Percentiles rank a stretch among this genome's conserved stretches.
Conservation (phyloP, 768 basidiomycete species). For the Psilocybe sp. region DNA sequence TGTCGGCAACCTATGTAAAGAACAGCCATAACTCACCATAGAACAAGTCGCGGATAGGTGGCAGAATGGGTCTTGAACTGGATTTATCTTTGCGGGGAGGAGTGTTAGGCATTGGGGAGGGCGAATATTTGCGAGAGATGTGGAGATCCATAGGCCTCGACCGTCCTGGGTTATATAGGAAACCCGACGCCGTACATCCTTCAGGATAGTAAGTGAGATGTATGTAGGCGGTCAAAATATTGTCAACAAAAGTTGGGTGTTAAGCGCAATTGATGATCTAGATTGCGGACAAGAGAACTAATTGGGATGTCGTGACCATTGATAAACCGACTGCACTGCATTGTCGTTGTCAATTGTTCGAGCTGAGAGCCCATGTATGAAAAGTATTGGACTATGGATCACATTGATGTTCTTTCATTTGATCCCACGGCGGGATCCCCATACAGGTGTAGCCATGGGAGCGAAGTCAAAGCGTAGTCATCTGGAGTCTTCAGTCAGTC, state of each 20-base stretch:
- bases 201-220: neutral
- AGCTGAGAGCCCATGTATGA: too few relatives aligned
- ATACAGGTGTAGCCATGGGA: conserved; percentile 1
- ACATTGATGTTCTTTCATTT: neutral
- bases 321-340: too few relatives aligned
- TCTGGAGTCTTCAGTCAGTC: neutral
- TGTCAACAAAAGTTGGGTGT: conserved; percentile 17
- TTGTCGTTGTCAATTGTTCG: too few relatives aligned
- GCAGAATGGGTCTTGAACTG: conserved; percentile 54
- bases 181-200: neutral
- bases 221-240: conserved; percentile 4
- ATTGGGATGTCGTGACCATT: too few relatives aligned
- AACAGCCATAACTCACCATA: conserved; percentile 36
- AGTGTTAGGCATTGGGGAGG: conserved; percentile 22
- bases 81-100: conserved; percentile 25
- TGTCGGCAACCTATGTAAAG: neutral
- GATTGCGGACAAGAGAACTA: too few relatives aligned
- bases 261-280: conserved; percentile 1
- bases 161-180: too few relatives aligned
- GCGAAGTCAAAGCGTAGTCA: neutral
- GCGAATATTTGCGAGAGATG: neutral
- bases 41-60: conserved; percentile 70
- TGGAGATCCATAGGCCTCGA: too few relatives aligned
- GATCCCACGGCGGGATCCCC: neutral
- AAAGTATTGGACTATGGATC: neutral